Base-by-base conservation (phyloP, 163 green algal genomes). In the Scenedesmus sp. region DNA sequence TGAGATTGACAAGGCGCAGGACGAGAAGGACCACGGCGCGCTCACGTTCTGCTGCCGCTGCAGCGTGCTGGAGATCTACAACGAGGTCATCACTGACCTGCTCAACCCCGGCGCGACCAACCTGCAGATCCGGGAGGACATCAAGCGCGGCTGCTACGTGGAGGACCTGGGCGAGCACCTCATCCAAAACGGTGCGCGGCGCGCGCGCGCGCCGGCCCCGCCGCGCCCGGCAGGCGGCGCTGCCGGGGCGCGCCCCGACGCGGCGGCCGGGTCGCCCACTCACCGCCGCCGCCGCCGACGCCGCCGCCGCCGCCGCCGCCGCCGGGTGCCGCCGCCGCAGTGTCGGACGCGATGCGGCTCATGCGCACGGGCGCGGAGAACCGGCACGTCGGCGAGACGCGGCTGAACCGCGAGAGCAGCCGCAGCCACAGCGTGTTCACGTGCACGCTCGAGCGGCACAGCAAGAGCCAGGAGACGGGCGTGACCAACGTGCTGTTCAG, bases 1-100 rank as follows among this genome's bases (percentile, higher is more conserved):
- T 20, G 78, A 85, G 51, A 93, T 94, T 39, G 75, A 82, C n/a
- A 75, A 85, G 15, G 80, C 86, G 58, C 86, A 94, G 73, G 81
- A 77, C 45, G 60, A 80, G 60, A 26, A 69, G 58, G 66, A 44
- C 28, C 60, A 77, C 60, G 75, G 80, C 22, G 48, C 34, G 14
- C 47, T 86, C 22, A 73, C 54, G 9, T 88, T 92, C 82, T 90
- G 75, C 63, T 89, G 84, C 77, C 74, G 78, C 3, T 93, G 90
- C 83, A 89, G 78, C 74, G 95, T 94, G 70, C 71, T 98, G 48
- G 95, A 99, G 89, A 98, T 99, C 58, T 99, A 99, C 90, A 98
- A 98, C 77, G 95, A 99, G 82, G 88, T 85, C 33, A 94, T 98
- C 45, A 92, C 86, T 17, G 95, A 99, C 85, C 87, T 99, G 72